phyloP scores from a whole-genome alignment of 352 stramenopile species.

The Pythium volutum region DNA sequence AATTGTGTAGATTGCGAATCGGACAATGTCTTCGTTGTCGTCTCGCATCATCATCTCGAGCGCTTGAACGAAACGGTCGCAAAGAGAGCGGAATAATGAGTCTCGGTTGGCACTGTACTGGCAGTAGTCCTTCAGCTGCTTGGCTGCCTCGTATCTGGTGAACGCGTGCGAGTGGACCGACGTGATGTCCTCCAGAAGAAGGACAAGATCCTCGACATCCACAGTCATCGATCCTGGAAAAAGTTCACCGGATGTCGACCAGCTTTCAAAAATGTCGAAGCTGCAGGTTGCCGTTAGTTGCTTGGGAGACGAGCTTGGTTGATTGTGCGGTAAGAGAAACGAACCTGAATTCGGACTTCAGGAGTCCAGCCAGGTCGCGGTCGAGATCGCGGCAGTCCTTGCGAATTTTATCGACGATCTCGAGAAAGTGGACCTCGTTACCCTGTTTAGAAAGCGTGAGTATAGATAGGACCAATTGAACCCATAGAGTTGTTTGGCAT shows the following conservation, averaged over 20 bases:
- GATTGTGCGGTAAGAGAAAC: constrained; percentile 14
- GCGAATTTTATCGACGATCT: constrained; percentile 60
- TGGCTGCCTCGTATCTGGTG: constrained; percentile 64
- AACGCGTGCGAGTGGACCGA: constrained; percentile 40
- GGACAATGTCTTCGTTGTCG: constrained; percentile 70
- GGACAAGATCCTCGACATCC: constrained; percentile 48
- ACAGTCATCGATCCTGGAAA: constrained; percentile 41
- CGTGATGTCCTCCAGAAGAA: constrained; percentile 59
- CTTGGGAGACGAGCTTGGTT: not conserved
- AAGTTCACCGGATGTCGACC: constrained; percentile 45
- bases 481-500: not conserved
- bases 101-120: constrained; percentile 50
- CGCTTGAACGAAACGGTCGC: constrained; percentile 47
- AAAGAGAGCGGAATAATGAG: constrained; percentile 32
- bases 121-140: constrained; percentile 75
- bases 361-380: constrained; percentile 52
- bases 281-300: constrained; percentile 23
- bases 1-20: constrained; percentile 72
- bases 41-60: constrained; percentile 66
- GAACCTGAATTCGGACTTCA: constrained; percentile 68
- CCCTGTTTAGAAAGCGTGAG: constrained; percentile 29
- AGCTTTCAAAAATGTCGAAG: constrained; percentile 69
- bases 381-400: constrained; percentile 61
- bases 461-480: not conserved
- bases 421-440: constrained; percentile 63